Evolutionary conservation across 495 filamentous ascomycete genomes (phyloP).

Genomic region (Daldinia vernicosa): DNA sequence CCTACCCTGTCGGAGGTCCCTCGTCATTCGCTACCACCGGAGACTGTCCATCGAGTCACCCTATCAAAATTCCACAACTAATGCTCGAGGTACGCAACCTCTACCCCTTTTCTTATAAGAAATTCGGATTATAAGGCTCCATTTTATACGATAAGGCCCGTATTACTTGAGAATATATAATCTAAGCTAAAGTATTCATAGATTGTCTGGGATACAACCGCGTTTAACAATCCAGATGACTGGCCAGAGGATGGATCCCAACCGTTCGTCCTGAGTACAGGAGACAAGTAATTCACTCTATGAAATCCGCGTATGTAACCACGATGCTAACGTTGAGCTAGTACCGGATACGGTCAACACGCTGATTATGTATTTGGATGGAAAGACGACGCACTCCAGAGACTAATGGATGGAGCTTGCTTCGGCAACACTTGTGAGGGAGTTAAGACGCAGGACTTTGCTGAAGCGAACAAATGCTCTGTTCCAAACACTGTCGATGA

Average conservation of each 20-base stretch:
- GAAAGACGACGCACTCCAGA: conserved; percentile 53
- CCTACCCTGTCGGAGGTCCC: conserved; percentile 49
- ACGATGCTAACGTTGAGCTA: conserved; percentile 11
- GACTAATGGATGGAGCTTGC: conserved; percentile 56
- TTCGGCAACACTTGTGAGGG: conserved; percentile 49
- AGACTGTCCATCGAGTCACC: conserved; percentile 54
- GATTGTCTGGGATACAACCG: conserved; percentile 51
- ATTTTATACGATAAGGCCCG: not conserved
- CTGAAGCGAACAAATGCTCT: conserved; percentile 51
- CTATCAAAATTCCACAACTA: conserved; percentile 55
- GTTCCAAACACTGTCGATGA: conserved; percentile 51
- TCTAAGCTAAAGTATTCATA: not conserved
- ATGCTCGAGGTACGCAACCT: conserved; percentile 48
- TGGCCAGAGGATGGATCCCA: conserved; percentile 54
- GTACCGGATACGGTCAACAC: conserved; percentile 55
- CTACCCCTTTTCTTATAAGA: not conserved
- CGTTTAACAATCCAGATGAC: conserved; percentile 50
- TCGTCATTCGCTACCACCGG: conserved; percentile 48
- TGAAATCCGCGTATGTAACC: not conserved
- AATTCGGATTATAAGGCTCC: not conserved
- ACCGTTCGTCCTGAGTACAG: conserved; percentile 55
- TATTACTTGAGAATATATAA: not conserved
- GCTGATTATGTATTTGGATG: conserved; percentile 60
- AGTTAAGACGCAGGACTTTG: conserved; percentile 48
- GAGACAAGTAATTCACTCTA: conserved; percentile 45